Conservation (phyloP, 257 asterid genomes). For the Catharanthus roseus region DNA sequence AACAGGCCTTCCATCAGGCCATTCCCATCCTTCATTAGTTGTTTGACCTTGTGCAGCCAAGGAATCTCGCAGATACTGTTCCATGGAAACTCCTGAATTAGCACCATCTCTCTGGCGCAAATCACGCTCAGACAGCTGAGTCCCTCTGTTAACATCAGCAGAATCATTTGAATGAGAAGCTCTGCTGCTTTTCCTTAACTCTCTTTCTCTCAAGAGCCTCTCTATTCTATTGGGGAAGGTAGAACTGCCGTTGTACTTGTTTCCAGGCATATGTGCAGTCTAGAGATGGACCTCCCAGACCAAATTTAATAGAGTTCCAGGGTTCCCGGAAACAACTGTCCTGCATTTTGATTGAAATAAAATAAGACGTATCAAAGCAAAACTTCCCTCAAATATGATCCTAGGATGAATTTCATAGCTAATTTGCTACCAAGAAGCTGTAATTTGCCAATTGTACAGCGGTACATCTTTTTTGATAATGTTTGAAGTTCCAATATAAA, state of each 20-base stretch:
- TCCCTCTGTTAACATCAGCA: constrained; percentile 36
- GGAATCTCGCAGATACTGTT: constrained; percentile 53
- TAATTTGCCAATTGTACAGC: constrained; percentile 13
- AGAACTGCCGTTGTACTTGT: constrained; percentile 53
- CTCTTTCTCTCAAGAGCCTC: constrained; percentile 72
- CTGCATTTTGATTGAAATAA: constrained; percentile 50
- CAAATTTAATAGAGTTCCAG: constrained; percentile 34
- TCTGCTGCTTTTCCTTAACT: constrained; percentile 49
- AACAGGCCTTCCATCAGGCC: too few relatives aligned
- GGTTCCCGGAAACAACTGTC: constrained; percentile 37
- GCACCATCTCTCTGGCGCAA: constrained; percentile 27
- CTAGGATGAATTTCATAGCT: constrained; percentile 17
- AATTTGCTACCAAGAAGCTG: constrained; percentile 9
- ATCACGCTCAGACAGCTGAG: constrained; percentile 42
- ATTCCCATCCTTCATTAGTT: too few relatives aligned
- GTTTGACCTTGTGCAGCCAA: constrained; percentile 37
- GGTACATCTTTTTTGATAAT: neutral
- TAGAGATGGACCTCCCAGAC: constrained; percentile 26
- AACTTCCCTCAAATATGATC: constrained; percentile 20
- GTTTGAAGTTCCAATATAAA: neutral
- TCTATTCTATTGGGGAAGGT: constrained; percentile 38
- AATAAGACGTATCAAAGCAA: constrained; percentile 27
- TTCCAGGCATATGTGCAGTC: constrained; percentile 62
- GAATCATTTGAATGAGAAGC: constrained; percentile 36
- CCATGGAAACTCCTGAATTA: constrained; percentile 37